These are phyloP conservation scores for Carpinus viminea DNA, from an alignment of 306 rosid species.

Conservation along the genomic window DNA sequence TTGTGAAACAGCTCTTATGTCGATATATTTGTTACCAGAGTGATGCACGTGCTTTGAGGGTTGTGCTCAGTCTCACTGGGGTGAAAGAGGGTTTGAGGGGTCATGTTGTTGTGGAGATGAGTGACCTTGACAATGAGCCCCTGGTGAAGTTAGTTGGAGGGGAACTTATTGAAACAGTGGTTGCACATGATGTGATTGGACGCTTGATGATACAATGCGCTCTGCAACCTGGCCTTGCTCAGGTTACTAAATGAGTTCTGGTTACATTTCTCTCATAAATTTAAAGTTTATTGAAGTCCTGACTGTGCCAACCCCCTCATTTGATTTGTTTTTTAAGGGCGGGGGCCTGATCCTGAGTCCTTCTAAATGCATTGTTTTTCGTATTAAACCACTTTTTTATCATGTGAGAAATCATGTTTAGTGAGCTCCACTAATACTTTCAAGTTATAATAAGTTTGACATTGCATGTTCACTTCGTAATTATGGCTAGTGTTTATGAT, in stretches of 20 bases:
- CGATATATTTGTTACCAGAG: conserved; percentile 56
- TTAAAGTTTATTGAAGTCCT: not conserved
- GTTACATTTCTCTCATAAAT: not conserved
- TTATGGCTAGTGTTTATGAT: not conserved
- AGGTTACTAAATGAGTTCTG: conserved; percentile 47
- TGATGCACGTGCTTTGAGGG: conserved; percentile 96
- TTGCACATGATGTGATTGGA: conserved; percentile 98
- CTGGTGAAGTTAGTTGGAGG: conserved; percentile 98
- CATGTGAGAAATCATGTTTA: not conserved
- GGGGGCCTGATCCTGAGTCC: too few species aligned
- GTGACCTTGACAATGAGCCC: conserved; percentile 97
- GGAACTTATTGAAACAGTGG: conserved; percentile 93
- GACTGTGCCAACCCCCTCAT: not conserved
- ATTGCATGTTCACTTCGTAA: not conserved
- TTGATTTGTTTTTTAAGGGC: not conserved
- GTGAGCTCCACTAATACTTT: not conserved
- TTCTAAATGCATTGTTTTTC: not conserved
- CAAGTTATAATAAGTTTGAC: not conserved
- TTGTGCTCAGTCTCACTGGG: conserved; percentile 95
- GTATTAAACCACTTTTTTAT: not conserved
- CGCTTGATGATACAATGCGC: conserved; percentile 99
- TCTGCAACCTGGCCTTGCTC: conserved; percentile 98
- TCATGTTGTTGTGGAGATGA: conserved; percentile 97
- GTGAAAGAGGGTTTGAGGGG: conserved; percentile 89
- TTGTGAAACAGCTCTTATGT: conserved; percentile 16